Base-by-base conservation (phyloP, 768 basidiomycete genomes). In the Suillus luteus region DNA sequence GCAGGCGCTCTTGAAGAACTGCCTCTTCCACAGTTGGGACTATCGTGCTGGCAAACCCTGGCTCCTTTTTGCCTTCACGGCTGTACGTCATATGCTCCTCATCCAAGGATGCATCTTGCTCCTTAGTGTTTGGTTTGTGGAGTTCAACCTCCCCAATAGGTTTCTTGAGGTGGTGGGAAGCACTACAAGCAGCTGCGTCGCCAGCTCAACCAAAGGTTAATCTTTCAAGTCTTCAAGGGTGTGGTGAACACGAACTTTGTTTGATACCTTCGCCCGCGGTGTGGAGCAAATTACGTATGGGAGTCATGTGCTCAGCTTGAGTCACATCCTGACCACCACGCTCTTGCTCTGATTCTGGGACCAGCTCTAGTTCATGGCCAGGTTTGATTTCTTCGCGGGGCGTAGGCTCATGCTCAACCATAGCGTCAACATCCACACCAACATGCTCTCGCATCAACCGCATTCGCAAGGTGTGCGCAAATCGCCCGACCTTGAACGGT, bases 401-500 rank as follows among this genome's bases (percentile, higher is more conserved):
- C 82, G 84, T 85, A 22, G 89, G 76, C 59, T 92, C 88, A 60
- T 91, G 91, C 67, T 95, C 91, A 51, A 86, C 84, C 69, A 97
- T 79, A 2, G 86, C 83, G 72, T 99, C 97, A 37, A 98, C 95
- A 73, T 99, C 95, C 62, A 99, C 82, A 2, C 97, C 97, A 64
- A 97, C 81, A 73, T 99, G 97, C 72, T 99, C 97, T 66, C 92
- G 84, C 97, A 99, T 99, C 65, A 99, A 80, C 19, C 96, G 87
- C 54, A 99, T 83, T 7, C 97, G 90, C 12, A 99, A 82, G 3
- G 92, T 91, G 76, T 99, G 97, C 2, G 96, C 95, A 75, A 97
- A 99, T 31, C 96, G 90, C 22, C 97, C 97, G 64, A 99, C 96
- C 83, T 93, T 87, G 82, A 91, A 99, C 0, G 95, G 92, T 68